Evolutionary conservation across 345 rosid species (phyloP), one percentile per base, ranked within the genome.

Genomic region (Eucalyptus victrix): DNA sequence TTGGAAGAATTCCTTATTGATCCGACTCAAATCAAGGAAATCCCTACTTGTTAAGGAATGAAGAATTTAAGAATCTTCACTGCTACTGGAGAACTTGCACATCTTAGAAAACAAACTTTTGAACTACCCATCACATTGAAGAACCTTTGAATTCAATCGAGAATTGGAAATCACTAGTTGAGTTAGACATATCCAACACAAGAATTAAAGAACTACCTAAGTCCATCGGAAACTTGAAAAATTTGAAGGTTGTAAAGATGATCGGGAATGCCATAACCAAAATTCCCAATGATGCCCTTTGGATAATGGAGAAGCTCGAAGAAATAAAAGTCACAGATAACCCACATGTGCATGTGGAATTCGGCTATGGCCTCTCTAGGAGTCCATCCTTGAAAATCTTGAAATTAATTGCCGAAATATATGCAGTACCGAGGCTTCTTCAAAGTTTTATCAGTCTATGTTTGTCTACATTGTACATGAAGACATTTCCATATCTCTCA

Each of bases 311-410:
- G 30, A 56, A 9, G 28, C 62, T 56, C 13, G 3, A 56, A 23
- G 62, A 56, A 56, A 56, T 56, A 56, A 56, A 56, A 56, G 30
- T 11, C 62, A 24, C 13, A 3, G 1, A 23, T 23, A 56, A 2
- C 62, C 28, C 12, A 24, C 28, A 24, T 56, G 26, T 56, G 28
- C 62, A 56, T 56, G 30, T 24, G 62, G 28, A 56, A 21, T 56
- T 56, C 1, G 12, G 30, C 12, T 4, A 56, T 9, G 62, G 60
- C 60, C 12, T 23, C 62, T 56, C 1, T 6, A 0, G 0, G 62
- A 56, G 30, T 56, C 62, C 30, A 56, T 56, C 30, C 30, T 5
- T 56, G 6, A 56, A 24, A 56, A 56, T 56, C 30, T 56, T 56
- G 62, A 56, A 56, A 24, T 56, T 56, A 3, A 56, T 13, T 23